Evolutionary conservation across 1,284 basidiomycete genomes (phyloP), one percentile per base, ranked within the genome.

Genomic region (Filobasidium uniguttulatum): DNA sequence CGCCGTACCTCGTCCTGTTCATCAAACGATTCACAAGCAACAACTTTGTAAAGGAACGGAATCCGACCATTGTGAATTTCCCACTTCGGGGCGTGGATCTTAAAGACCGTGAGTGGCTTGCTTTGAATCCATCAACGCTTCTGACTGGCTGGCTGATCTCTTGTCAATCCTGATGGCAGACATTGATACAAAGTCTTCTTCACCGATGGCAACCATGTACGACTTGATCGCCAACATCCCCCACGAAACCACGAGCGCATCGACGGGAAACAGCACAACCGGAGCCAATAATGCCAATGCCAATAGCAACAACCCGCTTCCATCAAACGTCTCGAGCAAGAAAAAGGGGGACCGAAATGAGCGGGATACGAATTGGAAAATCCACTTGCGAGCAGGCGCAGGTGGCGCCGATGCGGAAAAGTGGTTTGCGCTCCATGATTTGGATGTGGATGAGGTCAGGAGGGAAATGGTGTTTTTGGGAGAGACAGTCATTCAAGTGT

Each of bases 21-120:
- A 93, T 85, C 73, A 97, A 93, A 64, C 80, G 94, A 28, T 99
- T 98, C 70, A 94, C 88, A n/a, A 94, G 88, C 67, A 99, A 98
- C 68, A 78, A 78, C 47, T 97, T 99, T 62, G 88, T 96, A 1
- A 93, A 97, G 68, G 93, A 98, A 69, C 93, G 96, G 68, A 98
- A 99, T 63, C 91, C 91, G 2, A 99, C 94, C 1, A 91, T 98
- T 54, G 86, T 99, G 59, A 97, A 94, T 63, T 98, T 96, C 63
- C 90, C 90, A 10, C 75, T 96, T 38, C 79, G 86, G 51, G 90
- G 90, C 0, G 76, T 98, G 19, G 90, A 97, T 68, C 82, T 97
- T 67, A 72, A 72, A 57, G 86, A 88, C 46, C 96, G 88, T 91
- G 65, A 62, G 85, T 73, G 44, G 8, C n/a, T 23, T 9, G 14